Evolutionary conservation across 2,329 filamentous ascomycete species (phyloP).

Genomic region (Pseudocercospora eumusae): DNA sequence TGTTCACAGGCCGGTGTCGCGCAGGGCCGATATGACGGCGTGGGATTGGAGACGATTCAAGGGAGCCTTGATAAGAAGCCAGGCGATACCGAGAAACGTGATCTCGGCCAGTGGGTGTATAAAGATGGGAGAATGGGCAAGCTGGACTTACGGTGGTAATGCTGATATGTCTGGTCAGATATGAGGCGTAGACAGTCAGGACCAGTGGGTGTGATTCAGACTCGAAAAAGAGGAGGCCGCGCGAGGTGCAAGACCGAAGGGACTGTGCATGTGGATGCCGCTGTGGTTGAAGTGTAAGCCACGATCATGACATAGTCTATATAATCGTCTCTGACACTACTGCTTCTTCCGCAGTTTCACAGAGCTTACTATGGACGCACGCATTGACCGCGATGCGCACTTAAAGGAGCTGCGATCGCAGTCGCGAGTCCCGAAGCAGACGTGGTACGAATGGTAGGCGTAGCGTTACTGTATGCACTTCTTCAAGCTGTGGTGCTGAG

Average conservation of each 20-base stretch:
- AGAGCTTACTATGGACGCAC: constrained; percentile 28
- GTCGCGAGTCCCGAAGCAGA: constrained; percentile 26
- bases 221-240: background rate
- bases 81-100: constrained; percentile 4
- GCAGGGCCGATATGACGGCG: background rate
- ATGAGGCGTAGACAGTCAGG: constrained; percentile 10
- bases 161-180: background rate
- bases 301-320: background rate
- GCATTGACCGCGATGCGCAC: constrained; percentile 28
- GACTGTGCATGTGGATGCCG: background rate
- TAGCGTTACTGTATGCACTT: background rate
- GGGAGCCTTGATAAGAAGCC: constrained; percentile 9
- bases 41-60: constrained; percentile 1
- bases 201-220: constrained; percentile 8
- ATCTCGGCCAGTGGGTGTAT: background rate
- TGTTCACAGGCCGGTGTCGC: background rate
- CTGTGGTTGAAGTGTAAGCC: constrained; percentile 10
- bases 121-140: background rate
- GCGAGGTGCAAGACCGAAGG: background rate
- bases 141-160: constrained; percentile 6
- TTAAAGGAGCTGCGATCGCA: constrained; percentile 24
- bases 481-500: constrained; percentile 1
- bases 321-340: background rate
- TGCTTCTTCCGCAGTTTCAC: constrained; percentile 8
- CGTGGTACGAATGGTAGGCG: constrained; percentile 30